Evolutionary conservation across 164 flowering plant genomes (phyloP), one percentile per base, ranked within the genome.

Genomic region (Vitis rupestris): DNA sequence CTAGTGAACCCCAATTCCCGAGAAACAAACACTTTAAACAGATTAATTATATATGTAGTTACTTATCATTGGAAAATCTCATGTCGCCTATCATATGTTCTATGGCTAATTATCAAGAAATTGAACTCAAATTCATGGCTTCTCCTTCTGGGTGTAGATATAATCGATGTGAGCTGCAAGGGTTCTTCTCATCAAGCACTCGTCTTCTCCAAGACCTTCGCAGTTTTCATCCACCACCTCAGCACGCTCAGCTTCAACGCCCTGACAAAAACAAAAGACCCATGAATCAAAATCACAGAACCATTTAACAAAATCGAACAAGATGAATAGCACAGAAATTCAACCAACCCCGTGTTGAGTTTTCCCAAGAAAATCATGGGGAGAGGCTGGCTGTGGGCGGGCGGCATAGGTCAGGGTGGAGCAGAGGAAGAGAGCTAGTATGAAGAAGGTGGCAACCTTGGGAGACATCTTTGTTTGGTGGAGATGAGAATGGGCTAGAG

Each of bases 181-280:
- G 1, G 82, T 76, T 15, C 82, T 76, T 50, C 82, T 79, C 76
- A 54, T 70, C 75, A 82, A 59, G 67, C 85, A 82, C 60, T 82
- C 82, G n/a, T 74, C 80, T 15, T 76, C 75, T 17, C 51, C 72
- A 15, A 61, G 50, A 57, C 77, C 81, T 29, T 69, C 78, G 59
- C 84, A 81, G 60, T 65, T 71, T 19, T 61, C 78, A 13, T 67
- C 78, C 23, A 61, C 72, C 13, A 13, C 64, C 27, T 69, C 73
- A 3, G 9, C 56, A 4, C 54, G 12, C 16, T 67, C 65, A 49
- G 55, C 13, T 31, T 50, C 68, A 48, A 64, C 59, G 11, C 37
- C 70, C 66, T 67, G 53, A 29, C 27, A 10, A 49, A 71, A 23
- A 3, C n/a, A n/a, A 4, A 29, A 59, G 50, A 52, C 69, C 63